phyloP scores from a whole-genome alignment of 116 monocot species.

The Dioscorea cayenensis region DNA sequence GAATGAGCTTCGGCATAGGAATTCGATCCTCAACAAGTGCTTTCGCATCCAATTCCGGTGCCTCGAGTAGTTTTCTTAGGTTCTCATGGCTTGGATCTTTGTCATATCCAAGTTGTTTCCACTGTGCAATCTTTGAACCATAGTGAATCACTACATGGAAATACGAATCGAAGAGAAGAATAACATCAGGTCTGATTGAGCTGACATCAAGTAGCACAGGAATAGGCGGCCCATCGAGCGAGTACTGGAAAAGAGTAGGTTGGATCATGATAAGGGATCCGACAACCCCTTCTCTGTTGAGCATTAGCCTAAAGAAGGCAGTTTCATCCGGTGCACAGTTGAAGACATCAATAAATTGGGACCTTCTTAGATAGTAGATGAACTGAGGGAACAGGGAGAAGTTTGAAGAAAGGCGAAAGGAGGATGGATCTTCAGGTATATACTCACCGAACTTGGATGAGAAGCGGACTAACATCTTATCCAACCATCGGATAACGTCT shows the following conservation, averaged over 20 bases:
- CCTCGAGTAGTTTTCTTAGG: conserved; percentile 78
- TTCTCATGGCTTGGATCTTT: conserved; percentile 76
- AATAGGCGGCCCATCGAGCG: conserved; percentile 84
- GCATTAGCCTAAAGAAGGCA: conserved; percentile 70
- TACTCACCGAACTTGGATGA: conserved; percentile 87
- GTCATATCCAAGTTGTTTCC: conserved; percentile 71
- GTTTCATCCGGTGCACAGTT: conserved; percentile 91
- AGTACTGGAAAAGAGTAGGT: conserved; percentile 91
- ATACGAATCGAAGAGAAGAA: conserved; percentile 89
- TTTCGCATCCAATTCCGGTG: conserved; percentile 71
- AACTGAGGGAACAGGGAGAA: conserved; percentile 95
- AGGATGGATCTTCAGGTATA: conserved; percentile 82
- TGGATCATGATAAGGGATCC: conserved; percentile 94
- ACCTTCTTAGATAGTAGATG: conserved; percentile 86
- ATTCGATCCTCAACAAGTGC: conserved; percentile 54
- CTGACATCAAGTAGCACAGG: conserved; percentile 86
- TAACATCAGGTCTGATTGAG: conserved; percentile 71
- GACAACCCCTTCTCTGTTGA: conserved; percentile 83
- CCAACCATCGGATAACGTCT: conserved; percentile 95
- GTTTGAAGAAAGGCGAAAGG: conserved; percentile 65
- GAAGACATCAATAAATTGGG: conserved; percentile 94
- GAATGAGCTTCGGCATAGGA: conserved; percentile 77
- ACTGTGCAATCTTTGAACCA: conserved; percentile 81
- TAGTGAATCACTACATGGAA: conserved; percentile 91
- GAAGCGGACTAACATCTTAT: conserved; percentile 87